These are phyloP conservation scores for Carex myosuroides DNA, from an alignment of 176 grass and related monocot genomes.

Conservation along the genomic window DNA sequence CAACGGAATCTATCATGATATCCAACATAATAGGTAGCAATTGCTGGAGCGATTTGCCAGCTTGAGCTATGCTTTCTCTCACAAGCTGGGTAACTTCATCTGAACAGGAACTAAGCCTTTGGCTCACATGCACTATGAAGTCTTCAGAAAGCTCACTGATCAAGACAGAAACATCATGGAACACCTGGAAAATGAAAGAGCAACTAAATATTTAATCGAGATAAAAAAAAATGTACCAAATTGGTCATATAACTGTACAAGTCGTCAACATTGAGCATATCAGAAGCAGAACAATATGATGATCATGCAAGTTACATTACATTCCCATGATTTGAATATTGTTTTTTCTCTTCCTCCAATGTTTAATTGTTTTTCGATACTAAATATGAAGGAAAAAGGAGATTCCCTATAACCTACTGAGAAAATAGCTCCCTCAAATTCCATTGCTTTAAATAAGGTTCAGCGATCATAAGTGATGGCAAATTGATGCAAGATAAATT, in stretches of 20 bases:
- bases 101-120: constrained; percentile 60
- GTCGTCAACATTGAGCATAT: not conserved
- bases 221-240: not conserved
- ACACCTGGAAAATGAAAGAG: constrained; percentile 51
- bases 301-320: not conserved
- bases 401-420: not conserved
- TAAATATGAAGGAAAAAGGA: not conserved
- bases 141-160: constrained; percentile 55
- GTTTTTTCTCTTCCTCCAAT: not conserved
- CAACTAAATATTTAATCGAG: not conserved
- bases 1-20: constrained; percentile 70
- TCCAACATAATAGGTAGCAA: constrained; percentile 74
- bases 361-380: not conserved
- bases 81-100: constrained; percentile 64
- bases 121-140: constrained; percentile 48
- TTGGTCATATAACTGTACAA: not conserved
- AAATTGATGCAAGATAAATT: not conserved
- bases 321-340: not conserved
- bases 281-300: not conserved
- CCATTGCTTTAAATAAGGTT: not conserved
- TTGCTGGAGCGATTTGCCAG: constrained; percentile 52
- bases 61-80: constrained; percentile 80
- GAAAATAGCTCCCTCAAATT: not conserved
- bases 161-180: constrained; percentile 65
- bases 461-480: not conserved